Base-by-base conservation (phyloP, 2,329 filamentous ascomycete species). In the Penicillium janthinellum region DNA sequence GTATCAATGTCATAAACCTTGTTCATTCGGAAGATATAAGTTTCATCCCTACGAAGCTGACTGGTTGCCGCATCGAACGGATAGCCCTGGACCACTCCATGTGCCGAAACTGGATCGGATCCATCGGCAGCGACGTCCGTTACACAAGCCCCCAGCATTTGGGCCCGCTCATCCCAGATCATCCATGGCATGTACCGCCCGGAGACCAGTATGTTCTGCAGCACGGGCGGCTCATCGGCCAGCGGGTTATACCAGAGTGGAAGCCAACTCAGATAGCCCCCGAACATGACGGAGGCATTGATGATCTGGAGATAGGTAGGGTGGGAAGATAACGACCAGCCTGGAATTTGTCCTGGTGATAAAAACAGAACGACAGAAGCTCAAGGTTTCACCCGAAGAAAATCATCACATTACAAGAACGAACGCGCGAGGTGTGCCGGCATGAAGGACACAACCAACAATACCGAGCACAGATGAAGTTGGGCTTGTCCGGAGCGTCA, bases 91-190 rank as follows among this genome's bases (percentile, higher is more conserved):
- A 70, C 61, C 7, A 59, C 54, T 2, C 64, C 65, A 31, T 66
- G 55, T 4, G 68, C 67, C 2, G 68, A 67, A 2, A 61, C 41
- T 15, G 57, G 31, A 53, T 70, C 68, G 7, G 65, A 65, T 3
- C 68, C 68, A 56, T 70, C 68, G 11, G 68, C 67, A 3, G 68
- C 68, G 5, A 53, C 60, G 45, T 70, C 64, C 22, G 67, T 70
- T 1, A 67, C 67, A 3, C 59, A 47, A 8, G 67, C 68, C 68
- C 66, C 68, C 22, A 70, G 48, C 61, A 67, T 64, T 48, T 67
- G 67, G 2, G 57, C 63, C 37, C 63, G 41, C 41, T 70, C 68
- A 31, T 70, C 68, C 68, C 67, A 70, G 41, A 70, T 69, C 65
- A 70, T 54, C 20, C 20, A 20, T 20, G 0, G 54, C 66, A 28